A percentile compares a stretch with the other conserved stretches of the same genome.
Evolutionary conservation across 1,139 yeast genomes (phyloP).

Genomic region (Eremothecium gossypii): DNA sequence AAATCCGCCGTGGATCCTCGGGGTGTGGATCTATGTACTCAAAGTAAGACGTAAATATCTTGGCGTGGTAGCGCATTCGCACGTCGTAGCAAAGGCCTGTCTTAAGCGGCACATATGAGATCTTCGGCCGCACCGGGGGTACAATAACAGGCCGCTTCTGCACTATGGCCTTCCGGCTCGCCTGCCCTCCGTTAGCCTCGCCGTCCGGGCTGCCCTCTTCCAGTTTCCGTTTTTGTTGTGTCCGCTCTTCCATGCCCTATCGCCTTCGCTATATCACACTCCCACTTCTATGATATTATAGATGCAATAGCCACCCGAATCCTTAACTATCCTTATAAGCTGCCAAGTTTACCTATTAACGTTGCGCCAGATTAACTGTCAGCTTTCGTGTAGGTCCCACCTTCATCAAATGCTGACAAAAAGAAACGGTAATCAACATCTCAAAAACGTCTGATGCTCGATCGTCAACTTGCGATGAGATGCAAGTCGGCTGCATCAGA

Average conservation of each 20-base stretch:
- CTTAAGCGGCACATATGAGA: conserved; percentile 57
- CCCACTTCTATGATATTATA: no score
- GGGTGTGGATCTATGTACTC: conserved; percentile 98
- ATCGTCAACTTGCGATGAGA: no score
- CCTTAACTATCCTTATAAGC: no score
- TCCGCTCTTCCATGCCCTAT: neutral
- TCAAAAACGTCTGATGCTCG: no score
- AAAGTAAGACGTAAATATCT: conserved; percentile 80
- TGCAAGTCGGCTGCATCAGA: no score
- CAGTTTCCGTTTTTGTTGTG: conserved; percentile 1
- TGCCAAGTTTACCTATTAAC: no score
- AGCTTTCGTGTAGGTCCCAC: no score
- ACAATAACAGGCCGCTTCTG: conserved; percentile 38
- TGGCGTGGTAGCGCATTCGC: conserved; percentile 94
- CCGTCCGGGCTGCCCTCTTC: neutral
- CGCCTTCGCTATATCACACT: no score
- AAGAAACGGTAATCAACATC: no score
- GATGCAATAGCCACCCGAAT: no score
- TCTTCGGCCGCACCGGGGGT: conserved; percentile 38
- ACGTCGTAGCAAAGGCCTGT: conserved; percentile 96
- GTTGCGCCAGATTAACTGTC: no score
- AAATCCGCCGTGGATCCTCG: conserved; percentile 94
- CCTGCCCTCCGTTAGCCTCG: neutral
- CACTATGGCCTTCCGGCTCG: neutral
- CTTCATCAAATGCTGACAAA: no score